Evolutionary conservation across 805 yeast genomes (phyloP), one percentile per base, ranked within the genome.

Genomic region (Candida arabinofermentans): DNA sequence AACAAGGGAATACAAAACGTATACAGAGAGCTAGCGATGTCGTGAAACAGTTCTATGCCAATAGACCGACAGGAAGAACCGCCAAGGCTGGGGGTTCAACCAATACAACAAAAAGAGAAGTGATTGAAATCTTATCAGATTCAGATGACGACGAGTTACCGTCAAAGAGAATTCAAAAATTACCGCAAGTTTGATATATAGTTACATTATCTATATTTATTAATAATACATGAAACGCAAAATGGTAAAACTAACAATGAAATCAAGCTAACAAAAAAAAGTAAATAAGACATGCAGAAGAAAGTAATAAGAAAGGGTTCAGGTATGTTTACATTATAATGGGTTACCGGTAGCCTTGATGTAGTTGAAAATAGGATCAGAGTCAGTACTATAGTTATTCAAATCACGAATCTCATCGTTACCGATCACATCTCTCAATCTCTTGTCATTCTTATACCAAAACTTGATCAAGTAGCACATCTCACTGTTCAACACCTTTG

Each of bases 361-460:
- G 50, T 74, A 75, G 31, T 58, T 64, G 44, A 67, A 68, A 30
- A 83, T 67, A 8, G 90, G 91, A 58, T 83, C 90, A 5, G 50
- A 64, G 9, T 72, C 75, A 33, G 74, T 50, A 8, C 71, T 59
- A 55, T 82, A 83, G 18, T 63, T 70, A 1, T 59, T 54, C 55
- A 81, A 55, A 24, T 63, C 61, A 12, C 64, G 59, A 10, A 81
- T 67, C 30, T 67, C 65, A 31, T 74, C 77, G 39, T 61, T 61
- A 1, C 77, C 55, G 32, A 83, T 70, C 13, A 74, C 64, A 43
- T 79, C 85, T 53, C 86, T 69, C 47, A 85, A 64, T 51, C 71
- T 76, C 53, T 81, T 74, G 52, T 85, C 91, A 27, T 70, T 69
- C 35, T 70, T 62, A 59, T 79, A 83, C 93, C 93, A 85, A 19